phyloP scores from a whole-genome alignment of 345 rosid genomes.

The Moricandia arvensis region DNA sequence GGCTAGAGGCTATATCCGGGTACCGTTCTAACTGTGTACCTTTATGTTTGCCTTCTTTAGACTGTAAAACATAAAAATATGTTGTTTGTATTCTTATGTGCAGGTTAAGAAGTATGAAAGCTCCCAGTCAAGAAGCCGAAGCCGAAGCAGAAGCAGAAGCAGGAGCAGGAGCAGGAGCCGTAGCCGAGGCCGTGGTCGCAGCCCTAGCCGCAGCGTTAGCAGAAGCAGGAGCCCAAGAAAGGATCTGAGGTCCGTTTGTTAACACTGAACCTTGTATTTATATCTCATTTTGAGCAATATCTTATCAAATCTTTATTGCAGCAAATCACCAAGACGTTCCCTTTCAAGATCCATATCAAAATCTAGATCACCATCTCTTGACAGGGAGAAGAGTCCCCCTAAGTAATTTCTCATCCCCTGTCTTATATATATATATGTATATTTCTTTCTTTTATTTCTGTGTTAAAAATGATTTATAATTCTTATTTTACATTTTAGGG shows the following conservation, averaged over 20 bases:
- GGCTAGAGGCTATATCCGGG: conserved; percentile 80
- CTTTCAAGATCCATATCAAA: conserved; percentile 61
- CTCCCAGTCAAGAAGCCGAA: conserved; percentile 70
- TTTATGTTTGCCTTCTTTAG: neutral
- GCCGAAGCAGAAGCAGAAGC: conserved; percentile 41
- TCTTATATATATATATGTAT: neutral
- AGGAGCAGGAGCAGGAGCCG: conserved; percentile 44
- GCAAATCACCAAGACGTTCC: conserved; percentile 60
- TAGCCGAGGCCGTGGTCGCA: conserved; percentile 52
- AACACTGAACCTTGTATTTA: neutral
- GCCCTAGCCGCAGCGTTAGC: conserved; percentile 52
- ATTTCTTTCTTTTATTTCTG: neutral
- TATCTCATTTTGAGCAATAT: neutral
- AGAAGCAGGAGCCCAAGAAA: conserved; percentile 62
- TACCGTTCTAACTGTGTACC: conserved; percentile 7
- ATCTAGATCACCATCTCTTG: conserved; percentile 72
- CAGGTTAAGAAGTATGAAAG: conserved; percentile 71
- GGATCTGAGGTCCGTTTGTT: conserved; percentile 48
- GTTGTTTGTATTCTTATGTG: neutral
- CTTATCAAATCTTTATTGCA: conserved; percentile 22
- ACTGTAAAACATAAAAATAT: neutral
- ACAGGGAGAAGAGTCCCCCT: conserved; percentile 42
- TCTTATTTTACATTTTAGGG: conserved; percentile 1
- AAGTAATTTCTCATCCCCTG: conserved; percentile 40
- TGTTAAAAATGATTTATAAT: neutral